Evolutionary conservation across 2,329 filamentous ascomycete genomes (phyloP).

Genomic region (Aspergillus proliferans): DNA sequence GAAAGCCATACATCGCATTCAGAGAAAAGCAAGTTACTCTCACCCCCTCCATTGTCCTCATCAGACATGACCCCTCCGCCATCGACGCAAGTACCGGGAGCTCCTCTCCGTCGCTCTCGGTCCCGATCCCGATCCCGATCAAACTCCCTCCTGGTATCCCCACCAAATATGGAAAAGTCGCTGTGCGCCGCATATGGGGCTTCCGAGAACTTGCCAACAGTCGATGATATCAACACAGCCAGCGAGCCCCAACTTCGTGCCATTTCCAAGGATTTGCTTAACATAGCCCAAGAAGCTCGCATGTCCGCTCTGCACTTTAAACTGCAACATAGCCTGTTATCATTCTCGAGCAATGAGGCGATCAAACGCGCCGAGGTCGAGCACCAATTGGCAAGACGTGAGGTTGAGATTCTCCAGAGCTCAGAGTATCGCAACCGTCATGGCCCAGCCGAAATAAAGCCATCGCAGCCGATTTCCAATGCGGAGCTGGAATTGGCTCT

Average conservation of each 20-base stretch:
- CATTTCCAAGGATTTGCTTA: conserved; percentile 50
- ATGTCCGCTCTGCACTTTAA: conserved; percentile 87
- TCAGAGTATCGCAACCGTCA: conserved; percentile 64
- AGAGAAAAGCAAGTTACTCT: conserved; percentile 29
- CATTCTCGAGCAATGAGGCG: conserved; percentile 76
- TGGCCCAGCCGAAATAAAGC: conserved; percentile 45
- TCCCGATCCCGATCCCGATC: conserved; percentile 39
- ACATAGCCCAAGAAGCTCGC: conserved; percentile 59
- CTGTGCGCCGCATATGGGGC: conserved; percentile 37
- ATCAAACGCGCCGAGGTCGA: conserved; percentile 84
- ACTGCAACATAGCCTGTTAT: conserved; percentile 77
- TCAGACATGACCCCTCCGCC: conserved; percentile 56
- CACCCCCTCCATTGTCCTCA: conserved; percentile 43
- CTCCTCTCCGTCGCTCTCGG: conserved; percentile 39
- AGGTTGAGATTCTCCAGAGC: conserved; percentile 75
- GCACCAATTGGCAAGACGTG: conserved; percentile 81
- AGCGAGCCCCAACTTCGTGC: conserved; percentile 47
- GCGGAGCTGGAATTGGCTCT: conserved; percentile 56
- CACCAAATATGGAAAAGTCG: conserved; percentile 43
- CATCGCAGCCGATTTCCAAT: conserved; percentile 33
- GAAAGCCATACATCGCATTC: conserved; percentile 28
- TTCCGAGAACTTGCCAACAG: conserved; percentile 41
- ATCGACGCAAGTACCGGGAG: conserved; percentile 51
- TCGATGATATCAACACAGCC: conserved; percentile 48
- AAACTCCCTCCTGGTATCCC: conserved; percentile 35